A percentile compares a stretch with the other conserved stretches of the same genome.
Evolutionary conservation across 768 basidiomycete species (phyloP).

Genomic region (Lentinula sp.): DNA sequence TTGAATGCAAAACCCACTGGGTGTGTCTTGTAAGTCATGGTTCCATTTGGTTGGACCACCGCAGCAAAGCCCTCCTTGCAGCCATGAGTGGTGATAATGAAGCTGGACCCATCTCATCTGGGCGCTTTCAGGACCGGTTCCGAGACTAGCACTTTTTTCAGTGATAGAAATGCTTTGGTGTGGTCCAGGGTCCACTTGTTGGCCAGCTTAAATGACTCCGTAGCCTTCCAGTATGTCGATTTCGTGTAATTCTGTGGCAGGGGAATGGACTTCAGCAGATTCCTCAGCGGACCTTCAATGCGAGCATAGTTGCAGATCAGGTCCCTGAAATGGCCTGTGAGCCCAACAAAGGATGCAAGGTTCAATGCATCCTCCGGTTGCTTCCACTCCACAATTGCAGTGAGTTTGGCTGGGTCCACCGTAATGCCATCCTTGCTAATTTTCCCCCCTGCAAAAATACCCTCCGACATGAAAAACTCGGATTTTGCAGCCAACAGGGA

Average conservation of each 20-base stretch:
- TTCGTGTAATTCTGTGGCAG: neutral
- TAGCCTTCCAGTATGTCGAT: neutral
- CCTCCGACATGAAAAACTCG: too few species aligned
- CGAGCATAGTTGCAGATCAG: too few species aligned
- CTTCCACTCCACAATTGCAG: too few species aligned
- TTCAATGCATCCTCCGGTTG: too few species aligned
- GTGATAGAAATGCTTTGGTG: neutral
- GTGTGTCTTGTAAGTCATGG: conserved; percentile 13
- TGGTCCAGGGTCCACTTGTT: conserved; percentile 16
- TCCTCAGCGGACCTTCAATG: neutral
- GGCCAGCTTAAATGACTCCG: neutral
- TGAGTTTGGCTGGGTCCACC: too few species aligned
- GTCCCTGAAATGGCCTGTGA: too few species aligned
- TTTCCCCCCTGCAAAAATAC: too few species aligned
- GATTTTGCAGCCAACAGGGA: too few species aligned
- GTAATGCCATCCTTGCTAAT: too few species aligned
- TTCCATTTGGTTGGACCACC: conserved; percentile 11
- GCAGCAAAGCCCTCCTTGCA: neutral
- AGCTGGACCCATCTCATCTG: conserved; percentile 23
- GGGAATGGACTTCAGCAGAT: conserved; percentile 9
- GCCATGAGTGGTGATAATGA: conserved; percentile 25
- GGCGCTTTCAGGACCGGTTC: conserved; percentile 26
- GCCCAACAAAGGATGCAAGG: too few species aligned
- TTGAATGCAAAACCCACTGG: conserved; percentile 26
- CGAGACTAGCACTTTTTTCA: conserved; percentile 24